Conservation (phyloP, 805 yeast species). For the Wickerhamomyces chambardii region DNA sequence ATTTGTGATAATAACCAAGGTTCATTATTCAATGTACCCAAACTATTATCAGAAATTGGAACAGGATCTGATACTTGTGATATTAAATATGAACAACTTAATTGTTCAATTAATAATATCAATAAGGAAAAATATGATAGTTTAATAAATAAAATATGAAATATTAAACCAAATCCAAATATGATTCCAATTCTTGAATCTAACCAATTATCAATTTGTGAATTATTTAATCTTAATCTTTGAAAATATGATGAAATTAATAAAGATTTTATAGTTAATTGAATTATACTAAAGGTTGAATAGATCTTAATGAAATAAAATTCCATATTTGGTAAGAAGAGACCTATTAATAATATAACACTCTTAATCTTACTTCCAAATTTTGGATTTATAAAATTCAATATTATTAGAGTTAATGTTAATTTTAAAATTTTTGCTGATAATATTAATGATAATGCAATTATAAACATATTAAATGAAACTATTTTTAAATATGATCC, state of each 20-base stretch:
- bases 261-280: conserved; percentile 4
- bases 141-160: conserved; percentile 4
- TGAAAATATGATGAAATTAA: conserved; percentile 10
- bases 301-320: not conserved
- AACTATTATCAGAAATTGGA: conserved; percentile 1
- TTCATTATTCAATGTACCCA: conserved; percentile 2
- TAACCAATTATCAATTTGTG: conserved; percentile 9
- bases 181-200: conserved; percentile 11
- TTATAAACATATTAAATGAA: not conserved
- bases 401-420: conserved; percentile 1
- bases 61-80: conserved; percentile 9
- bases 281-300: conserved; percentile 3
- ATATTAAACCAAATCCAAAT: conserved; percentile 10
- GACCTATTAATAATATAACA: conserved; percentile 3
- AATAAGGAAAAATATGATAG: conserved; percentile 2
- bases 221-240: conserved; percentile 5
- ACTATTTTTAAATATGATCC: not conserved
- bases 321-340: conserved; percentile 2
- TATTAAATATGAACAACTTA: conserved; percentile 9
- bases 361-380: conserved; percentile 7
- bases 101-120: conserved; percentile 8
- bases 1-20: conserved; percentile 10
- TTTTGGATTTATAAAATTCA: conserved; percentile 3
- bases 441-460: not conserved
- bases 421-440: not conserved